These are phyloP conservation scores for Murraya koenigii DNA, from an alignment of 345 rosid genomes.

Conservation along the genomic window DNA sequence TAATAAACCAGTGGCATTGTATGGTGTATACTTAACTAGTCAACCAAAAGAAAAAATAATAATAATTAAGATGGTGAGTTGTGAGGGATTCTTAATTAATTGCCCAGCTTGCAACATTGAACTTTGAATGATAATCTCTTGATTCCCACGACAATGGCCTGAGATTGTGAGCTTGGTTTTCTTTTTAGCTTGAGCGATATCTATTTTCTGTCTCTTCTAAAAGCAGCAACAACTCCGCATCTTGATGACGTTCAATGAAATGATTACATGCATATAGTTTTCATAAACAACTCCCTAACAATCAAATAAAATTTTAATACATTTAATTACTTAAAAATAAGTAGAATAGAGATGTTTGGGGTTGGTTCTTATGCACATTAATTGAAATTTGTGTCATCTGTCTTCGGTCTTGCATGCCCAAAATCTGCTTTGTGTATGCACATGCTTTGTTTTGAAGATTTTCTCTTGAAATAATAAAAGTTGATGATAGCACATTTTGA, in stretches of 20 bases:
- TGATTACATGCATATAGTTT: neutral
- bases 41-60: neutral
- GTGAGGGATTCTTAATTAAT: neutral
- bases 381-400: constrained; percentile 13
- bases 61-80: neutral
- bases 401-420: constrained; percentile 10
- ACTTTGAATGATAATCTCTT: neutral
- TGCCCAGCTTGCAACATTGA: neutral
- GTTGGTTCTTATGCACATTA: neutral
- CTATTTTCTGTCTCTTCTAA: neutral
- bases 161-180: neutral
- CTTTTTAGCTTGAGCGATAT: neutral
- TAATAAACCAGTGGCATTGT: neutral
- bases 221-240: neutral
- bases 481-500: neutral
- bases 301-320: neutral
- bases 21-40: neutral
- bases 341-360: neutral
- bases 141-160: neutral
- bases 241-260: neutral
- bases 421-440: neutral
- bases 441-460: neutral
- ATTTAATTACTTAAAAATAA: neutral
- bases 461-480: constrained; percentile 3
- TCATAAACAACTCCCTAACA: neutral